Base-by-base conservation (phyloP, 1,139 yeast genomes). In the Scheffersomyces titani region DNA sequence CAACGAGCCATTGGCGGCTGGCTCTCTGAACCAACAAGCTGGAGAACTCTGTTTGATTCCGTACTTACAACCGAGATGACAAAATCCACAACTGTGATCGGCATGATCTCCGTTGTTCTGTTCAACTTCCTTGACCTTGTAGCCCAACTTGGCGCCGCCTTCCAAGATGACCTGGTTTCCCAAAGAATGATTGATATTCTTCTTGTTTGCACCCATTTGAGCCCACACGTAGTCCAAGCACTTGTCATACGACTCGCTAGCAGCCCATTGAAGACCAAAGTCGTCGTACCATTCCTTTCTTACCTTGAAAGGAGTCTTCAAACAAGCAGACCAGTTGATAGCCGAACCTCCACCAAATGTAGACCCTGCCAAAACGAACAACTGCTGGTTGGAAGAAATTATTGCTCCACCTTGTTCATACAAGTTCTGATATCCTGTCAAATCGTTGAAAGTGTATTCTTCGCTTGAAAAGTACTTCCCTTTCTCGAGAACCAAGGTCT, bases 291-390 rank as follows among this genome's bases (percentile, higher is more conserved):
- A 85, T 63, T 85, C 87, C 54, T 78, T 73, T 55, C 89, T 77
- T 5, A 85, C 84, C 57, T 75, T 76, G 64, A 80, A 82, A 1
- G 86, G 86, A 0, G 89, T 82, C 55, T 73, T 77, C 57, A 85
- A 66, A 61, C 83, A 76, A 11, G 88, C 88, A n/a, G 84, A 79
- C 89, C 89, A 85, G 67, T 85, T 85, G 52, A 85, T 81, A 4
- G 88, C 83, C 6, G 85, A 73, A 3, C 88, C 89, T 11, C 89
- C 89, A 7, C 89, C 89, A 60, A 85, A 80, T 1, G 85, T 82
- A 1, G 86, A 64, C 1, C 88, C 89, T 0, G 88, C 87, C 53
- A 84, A 68, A 3, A 83, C 61, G 30, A 75, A 65, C 47, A 80
- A 55, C 52, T 75, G 79, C 58, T 78, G 83, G 52, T 72, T 72